Base-by-base conservation (phyloP, 768 basidiomycete genomes). In the Hysterangium stoloniferum region DNA sequence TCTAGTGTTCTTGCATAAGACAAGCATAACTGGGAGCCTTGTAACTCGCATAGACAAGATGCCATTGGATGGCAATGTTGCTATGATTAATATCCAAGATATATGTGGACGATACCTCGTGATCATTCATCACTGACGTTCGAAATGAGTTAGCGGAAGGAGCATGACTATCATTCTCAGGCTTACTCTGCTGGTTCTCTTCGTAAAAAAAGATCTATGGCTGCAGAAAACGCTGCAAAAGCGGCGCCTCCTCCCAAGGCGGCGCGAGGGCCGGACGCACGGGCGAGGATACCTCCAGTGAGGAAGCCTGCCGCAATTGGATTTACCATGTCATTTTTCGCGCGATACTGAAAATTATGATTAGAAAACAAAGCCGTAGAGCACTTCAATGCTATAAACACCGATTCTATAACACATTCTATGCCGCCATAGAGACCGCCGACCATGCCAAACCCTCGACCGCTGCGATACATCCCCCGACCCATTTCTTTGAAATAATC, bases 401-500 rank as follows among this genome's bases (percentile, higher is more conserved):
- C 94, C 57, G 84, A 87, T 70, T 98, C 95, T 49, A 97, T 85
- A 50, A 91, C 83, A 59, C 95, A 98, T 68, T 98, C 95, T 6
- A 90, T 81, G 24, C 94, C 93, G n/a, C 92, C 85, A 64, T 89
- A 98, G 37, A 98, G 61, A 11, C 89, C 89, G 15, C 92, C 95
- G 40, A 98, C 90, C 71, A 92, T 94, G 0, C 82, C 93, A 61
- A 97, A 97, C 0, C 91, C 86, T 65, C 86, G 93, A 17, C 95
- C 94, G 43, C 75, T 86, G 25, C 75, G 72, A 80, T 80, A 91
- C 91, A 97, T 95, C 29, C 84, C 85, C 57, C 75, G 79, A 1
- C 94, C 94, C 89, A 96, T 97, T 53, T 97, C 94, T 62, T 81
- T 88, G 65, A 96, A 86, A 31, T 95, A 79, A 57, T 84, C 80